These are phyloP conservation scores for Trichosporon coremiiforme DNA, from an alignment of 1,284 basidiomycete species.

Conservation along the genomic window DNA sequence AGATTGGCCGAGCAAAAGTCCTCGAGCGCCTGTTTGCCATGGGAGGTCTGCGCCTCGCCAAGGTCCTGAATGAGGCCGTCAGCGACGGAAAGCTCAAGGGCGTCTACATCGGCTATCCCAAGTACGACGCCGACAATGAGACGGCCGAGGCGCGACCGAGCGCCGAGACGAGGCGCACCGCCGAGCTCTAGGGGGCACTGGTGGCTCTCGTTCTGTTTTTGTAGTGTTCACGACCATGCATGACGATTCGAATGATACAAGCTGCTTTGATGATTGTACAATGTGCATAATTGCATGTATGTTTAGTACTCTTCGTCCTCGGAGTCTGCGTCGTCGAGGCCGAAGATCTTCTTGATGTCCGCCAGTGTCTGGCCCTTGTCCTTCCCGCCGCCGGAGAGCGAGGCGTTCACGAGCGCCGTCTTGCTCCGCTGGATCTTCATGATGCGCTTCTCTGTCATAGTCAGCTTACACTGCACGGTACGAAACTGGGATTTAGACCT, in stretches of 20 bases:
- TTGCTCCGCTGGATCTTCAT: constrained; percentile 69
- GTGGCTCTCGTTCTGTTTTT: neutral
- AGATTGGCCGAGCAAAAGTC: constrained; percentile 67
- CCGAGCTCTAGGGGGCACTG: neutral
- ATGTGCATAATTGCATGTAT: neutral
- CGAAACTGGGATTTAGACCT: constrained; percentile 43
- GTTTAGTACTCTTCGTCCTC: constrained; percentile 46
- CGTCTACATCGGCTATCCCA: constrained; percentile 27
- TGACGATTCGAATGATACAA: constrained; percentile 18
- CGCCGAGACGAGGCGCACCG: neutral
- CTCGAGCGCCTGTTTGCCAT: constrained; percentile 79
- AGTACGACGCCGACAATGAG: constrained; percentile 1
- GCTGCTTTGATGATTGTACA: neutral
- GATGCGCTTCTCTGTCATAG: constrained; percentile 73
- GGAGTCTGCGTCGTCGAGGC: constrained; percentile 47
- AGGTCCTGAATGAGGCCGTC: constrained; percentile 64
- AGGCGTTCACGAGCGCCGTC: constrained; percentile 56
- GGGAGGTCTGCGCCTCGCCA: constrained; percentile 78
- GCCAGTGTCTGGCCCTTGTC: constrained; percentile 48
- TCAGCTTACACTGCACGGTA: neutral
- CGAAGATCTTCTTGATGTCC: constrained; percentile 58
- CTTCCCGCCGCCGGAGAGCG: constrained; percentile 46
- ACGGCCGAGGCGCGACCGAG: neutral
- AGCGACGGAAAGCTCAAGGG: constrained; percentile 21
- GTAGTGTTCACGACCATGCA: constrained; percentile 9